These are phyloP conservation scores for Cucurbita pepo DNA, from an alignment of 306 rosid genomes.

Conservation along the genomic window DNA sequence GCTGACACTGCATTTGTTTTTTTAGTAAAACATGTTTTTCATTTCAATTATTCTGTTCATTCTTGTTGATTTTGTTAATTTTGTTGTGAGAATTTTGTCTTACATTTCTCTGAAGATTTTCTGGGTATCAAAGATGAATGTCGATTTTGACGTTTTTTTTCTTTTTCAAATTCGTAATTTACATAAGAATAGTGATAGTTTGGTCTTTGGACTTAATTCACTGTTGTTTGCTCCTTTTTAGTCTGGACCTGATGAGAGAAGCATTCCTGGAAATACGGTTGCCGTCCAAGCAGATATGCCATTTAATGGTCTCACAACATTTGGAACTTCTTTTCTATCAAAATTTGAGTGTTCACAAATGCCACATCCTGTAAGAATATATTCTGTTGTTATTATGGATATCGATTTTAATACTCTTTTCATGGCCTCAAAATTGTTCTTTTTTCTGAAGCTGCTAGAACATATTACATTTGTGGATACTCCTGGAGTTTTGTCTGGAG, in stretches of 20 bases:
- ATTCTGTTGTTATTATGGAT: neutral
- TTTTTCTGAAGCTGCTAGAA: slow-evolving; percentile 48
- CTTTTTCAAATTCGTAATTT: neutral
- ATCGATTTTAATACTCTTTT: neutral
- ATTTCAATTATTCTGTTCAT: neutral
- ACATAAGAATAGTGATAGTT: neutral
- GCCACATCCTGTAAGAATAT: slow-evolving; percentile 74
- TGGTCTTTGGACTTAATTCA: neutral
- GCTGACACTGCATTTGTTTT: too few relatives aligned
- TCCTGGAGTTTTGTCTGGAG: slow-evolving; percentile 97
- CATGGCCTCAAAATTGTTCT: slow-evolving; percentile 3
- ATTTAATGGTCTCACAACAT: slow-evolving; percentile 64
- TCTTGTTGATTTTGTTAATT: too few relatives aligned
- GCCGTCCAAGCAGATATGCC: slow-evolving; percentile 99
- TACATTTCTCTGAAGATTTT: neutral
- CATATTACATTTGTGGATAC: slow-evolving; percentile 86
- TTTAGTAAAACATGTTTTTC: too few relatives aligned
- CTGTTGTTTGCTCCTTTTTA: slow-evolving; percentile 5
- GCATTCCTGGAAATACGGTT: slow-evolving; percentile 87
- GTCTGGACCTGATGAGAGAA: slow-evolving; percentile 96
- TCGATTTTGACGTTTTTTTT: neutral
- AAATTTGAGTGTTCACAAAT: slow-evolving; percentile 94
- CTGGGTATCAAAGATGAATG: neutral
- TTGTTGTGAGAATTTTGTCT: neutral
- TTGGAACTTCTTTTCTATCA: slow-evolving; percentile 81